Conservation (phyloP, 495 filamentous ascomycete species). For the Lineolata rhizophorae region DNA sequence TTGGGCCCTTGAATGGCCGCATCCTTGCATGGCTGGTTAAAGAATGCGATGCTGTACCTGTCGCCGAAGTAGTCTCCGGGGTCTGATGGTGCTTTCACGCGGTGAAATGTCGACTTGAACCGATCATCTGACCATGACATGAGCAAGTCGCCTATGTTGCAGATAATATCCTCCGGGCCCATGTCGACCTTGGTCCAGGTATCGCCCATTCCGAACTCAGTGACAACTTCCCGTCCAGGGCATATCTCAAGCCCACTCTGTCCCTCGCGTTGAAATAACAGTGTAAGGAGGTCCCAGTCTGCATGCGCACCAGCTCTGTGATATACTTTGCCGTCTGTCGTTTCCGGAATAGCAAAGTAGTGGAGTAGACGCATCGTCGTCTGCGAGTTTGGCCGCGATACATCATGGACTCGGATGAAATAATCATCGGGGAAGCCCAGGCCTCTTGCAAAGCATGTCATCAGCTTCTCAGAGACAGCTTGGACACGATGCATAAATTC, state of each 20-base stretch:
- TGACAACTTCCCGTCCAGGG: slow-evolving; percentile 38
- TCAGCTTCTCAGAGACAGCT: slow-evolving; percentile 29
- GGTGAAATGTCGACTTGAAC: slow-evolving; percentile 43
- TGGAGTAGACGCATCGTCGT: slow-evolving; percentile 36
- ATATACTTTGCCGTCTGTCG: slow-evolving; percentile 24
- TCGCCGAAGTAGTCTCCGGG: slow-evolving; percentile 30
- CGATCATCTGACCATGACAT: slow-evolving; percentile 51
- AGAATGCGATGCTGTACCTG: slow-evolving; percentile 42
- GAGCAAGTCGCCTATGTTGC: slow-evolving; percentile 46
- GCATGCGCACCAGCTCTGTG: slow-evolving; percentile 43
- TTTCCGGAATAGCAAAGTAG: slow-evolving; percentile 26
- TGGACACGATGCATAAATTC: slow-evolving; percentile 33
- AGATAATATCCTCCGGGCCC: slow-evolving; percentile 33
- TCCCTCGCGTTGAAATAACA: slow-evolving; percentile 42
- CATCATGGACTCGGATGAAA: slow-evolving; percentile 32
- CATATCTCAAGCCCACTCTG: slow-evolving; percentile 45
- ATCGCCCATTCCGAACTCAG: slow-evolving; percentile 35
- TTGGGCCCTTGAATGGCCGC: slow-evolving; percentile 34
- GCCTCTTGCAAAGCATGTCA: slow-evolving; percentile 35
- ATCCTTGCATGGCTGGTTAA: slow-evolving; percentile 41
- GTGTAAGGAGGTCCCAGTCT: slow-evolving; percentile 39
- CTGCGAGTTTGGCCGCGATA: slow-evolving; percentile 25
- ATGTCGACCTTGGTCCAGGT: slow-evolving; percentile 40
- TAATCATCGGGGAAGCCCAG: slow-evolving; percentile 33
- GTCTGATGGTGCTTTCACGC: slow-evolving; percentile 33